Base-by-base conservation (phyloP, 192 early-diverging fungal species). In the Coemansia sp. region DNA sequence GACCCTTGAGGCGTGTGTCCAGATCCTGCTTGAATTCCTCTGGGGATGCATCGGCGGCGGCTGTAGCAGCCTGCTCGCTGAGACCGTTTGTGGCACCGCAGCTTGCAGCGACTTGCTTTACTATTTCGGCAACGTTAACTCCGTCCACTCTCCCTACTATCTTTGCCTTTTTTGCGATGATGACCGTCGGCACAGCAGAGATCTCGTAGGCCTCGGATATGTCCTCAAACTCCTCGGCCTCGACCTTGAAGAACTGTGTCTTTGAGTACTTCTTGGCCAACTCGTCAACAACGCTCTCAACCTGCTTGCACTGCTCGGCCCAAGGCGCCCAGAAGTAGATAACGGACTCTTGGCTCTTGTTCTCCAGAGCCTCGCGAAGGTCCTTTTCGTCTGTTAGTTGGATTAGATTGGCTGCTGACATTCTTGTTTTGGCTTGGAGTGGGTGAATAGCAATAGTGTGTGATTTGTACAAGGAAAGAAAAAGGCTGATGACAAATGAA, bases 281-380 rank as follows among this genome's bases (percentile, higher is more conserved):
- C 70, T 95, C 94, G 54, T 81, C 81, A 73, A 97, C 93, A n/a
- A 99, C 89, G 36, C 87, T 86, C 76, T 93, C 92, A 88, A 99
- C 94, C 77, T 96, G 93, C 68, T 84, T 76, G 82, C 94, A 97
- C 50, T 93, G 89, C 48, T 87, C 86, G 34, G 91, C 91, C 93
- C 93, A 99, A 15, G 74, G 62, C n/a, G 95, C 96, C 88, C 89
- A 94, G 76, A 99, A 97, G 83, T 94, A 92, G 54, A 95, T 70
- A 6, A 89, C 87, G 53, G 82, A 66, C 34, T 46, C 67, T 46
- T 74, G 62, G 50, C 53, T 62, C 35, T 67, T 75, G 29, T 62
- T 34, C 61, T 81, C 79, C 22, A 81, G 74, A 4, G 45, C 45
- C 25, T 36, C 29, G 50, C 70, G 74, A 35, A 81, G 79, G 36